Percentiles rank a stretch among this genome's conserved stretches.
These are phyloP conservation scores for Pistacia vera DNA, from an alignment of 345 rosid species.

Conservation along the genomic window DNA sequence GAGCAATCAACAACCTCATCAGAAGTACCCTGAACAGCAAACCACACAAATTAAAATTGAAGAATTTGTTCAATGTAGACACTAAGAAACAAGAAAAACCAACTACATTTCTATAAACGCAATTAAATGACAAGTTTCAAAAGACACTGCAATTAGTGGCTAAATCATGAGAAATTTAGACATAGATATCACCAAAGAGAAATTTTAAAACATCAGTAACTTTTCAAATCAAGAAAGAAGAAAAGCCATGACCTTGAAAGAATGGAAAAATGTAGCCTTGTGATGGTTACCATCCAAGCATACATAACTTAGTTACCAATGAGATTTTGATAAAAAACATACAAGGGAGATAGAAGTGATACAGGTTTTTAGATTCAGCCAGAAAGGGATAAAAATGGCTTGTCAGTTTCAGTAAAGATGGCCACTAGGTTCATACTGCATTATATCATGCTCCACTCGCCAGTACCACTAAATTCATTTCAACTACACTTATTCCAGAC, in stretches of 20 bases:
- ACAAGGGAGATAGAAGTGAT: not conserved
- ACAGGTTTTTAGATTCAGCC: not conserved
- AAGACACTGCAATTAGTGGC: not conserved
- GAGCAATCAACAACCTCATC: conserved; percentile 95
- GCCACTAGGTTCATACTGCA: not conserved
- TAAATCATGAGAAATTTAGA: not conserved
- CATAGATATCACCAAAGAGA: not conserved
- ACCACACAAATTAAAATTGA: not conserved
- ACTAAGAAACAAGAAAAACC: not conserved
- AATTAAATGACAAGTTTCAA: not conserved
- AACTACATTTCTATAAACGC: not conserved
- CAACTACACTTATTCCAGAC: not conserved
- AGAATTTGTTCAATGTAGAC: not conserved
- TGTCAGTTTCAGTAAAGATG: not conserved
- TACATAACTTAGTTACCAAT: not conserved
- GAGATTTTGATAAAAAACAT: not conserved
- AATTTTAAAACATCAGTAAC: not conserved
- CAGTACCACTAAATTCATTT: not conserved
- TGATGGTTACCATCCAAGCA: not conserved
- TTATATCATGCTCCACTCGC: not conserved
- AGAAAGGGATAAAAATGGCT: not conserved
- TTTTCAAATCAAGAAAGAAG: not conserved
- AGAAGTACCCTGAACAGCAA: conserved; percentile 72
- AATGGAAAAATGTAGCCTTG: not conserved
- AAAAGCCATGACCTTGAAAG: not conserved